Base-by-base conservation (phyloP, 768 basidiomycete species). In the Lactarius sanguifluus region DNA sequence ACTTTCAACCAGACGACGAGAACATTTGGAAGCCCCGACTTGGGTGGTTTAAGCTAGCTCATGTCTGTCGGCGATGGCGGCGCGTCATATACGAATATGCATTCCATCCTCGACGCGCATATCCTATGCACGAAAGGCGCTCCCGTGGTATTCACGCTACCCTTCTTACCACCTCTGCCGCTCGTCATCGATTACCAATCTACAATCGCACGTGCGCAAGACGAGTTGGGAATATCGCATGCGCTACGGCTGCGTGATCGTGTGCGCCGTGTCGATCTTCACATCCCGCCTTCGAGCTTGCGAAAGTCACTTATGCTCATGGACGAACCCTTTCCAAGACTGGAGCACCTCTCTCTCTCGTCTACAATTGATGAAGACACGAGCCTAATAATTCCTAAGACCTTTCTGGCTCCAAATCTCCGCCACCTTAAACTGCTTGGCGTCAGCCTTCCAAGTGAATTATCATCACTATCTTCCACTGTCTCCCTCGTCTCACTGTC, bases 171-270 rank as follows among this genome's bases (percentile, higher is more conserved):
- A 32, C 59, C 32, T 13, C 45, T 61, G 8, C 59, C 59, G 9
- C 59, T 61, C 59, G 59, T 61, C 59, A 36, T 61, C 13, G 32
- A n/a, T 61, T 52, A 15, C 50, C 23, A 23, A 8, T 50, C 50
- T 7, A 25, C 12, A 52, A 38, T 4, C 5, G 6, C 15, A 28
- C 15, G 13, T 52, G 25, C 50, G 25, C 23, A 25, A 55, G 61
- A 62, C 15, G 50, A 38, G 10, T 50, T 54, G 34, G 34, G 16
- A 16, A 13, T 54, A 40, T 32, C 38, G 0, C 23, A 40, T 16
- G 61, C 61, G 9, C 47, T 62, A 12, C 50, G 16, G 52, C 38
- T 38, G 10, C 20, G 36, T 41, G 13, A 40, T 41, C 61, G 61
- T 36, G 34, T 62, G 10, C 36, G 61, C 25, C 61, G 34, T n/a